Base-by-base conservation (phyloP, 2,329 filamentous ascomycete genomes). In the Epichloe brachyelytri region DNA sequence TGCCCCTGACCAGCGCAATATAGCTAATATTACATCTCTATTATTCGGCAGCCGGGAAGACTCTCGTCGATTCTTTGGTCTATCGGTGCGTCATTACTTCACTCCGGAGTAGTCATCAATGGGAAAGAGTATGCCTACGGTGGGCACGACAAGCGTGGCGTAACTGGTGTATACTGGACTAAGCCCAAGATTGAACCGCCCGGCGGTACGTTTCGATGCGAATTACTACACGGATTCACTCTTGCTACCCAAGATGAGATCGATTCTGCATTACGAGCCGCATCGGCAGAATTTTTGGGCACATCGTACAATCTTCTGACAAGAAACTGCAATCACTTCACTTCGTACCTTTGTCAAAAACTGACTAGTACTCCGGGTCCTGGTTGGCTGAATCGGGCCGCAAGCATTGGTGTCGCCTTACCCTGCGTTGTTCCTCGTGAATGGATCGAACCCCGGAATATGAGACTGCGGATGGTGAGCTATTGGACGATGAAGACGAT, bases 261-360 rank as follows among this genome's bases (percentile, higher is more conserved):
- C 57, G 82, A 88, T 49, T 63, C 71, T 14, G 83, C 87, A 40
- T 77, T 94, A 43, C 79, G 77, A 58, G 72, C 74, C 51, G 83
- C 83, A 12, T 87, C 83, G 1, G 77, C 84, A 41, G 76, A 83
- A 57, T 94, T 93, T 60, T 75, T 82, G 51, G 88, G 88, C 22
- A 82, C 82, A 0, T 77, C 78, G 14, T 93, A 94, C 67, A 91
- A 93, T 61, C 77, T 94, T 14, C 74, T 94, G 43, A 88, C 83
- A 19, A 82, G 82, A 59, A 94, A 94, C 66, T 94, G 88, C 75
- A 94, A 94, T 65, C 88, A 94, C 65, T 94, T 94, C 64, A 91
- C 87, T 2, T 81, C 80, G 19, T 80, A 85, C 59, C 75, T 94
- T 17, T 89, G 85, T 66, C 74, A 83, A 63, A 79, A 78, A 57